A percentile compares a stretch with the other conserved stretches of the same genome.
Conservation (phyloP, 2,329 filamentous ascomycete genomes). For the Calonectria hongkongensis region DNA sequence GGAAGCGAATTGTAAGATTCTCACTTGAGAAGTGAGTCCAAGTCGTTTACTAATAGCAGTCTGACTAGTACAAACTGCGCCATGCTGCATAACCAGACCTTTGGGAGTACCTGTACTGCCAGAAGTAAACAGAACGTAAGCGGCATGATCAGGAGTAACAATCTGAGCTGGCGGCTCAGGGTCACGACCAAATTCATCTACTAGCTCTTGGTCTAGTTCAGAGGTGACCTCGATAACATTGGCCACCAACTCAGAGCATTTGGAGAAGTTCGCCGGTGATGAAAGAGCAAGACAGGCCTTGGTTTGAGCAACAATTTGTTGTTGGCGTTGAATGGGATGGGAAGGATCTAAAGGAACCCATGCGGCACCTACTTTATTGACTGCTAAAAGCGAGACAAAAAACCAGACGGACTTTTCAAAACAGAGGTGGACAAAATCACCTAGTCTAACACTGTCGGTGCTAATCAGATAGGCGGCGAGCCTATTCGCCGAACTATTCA, state of each 20-base stretch:
- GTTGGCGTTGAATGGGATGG: slow-evolving; percentile 8
- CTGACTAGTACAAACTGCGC: slow-evolving; percentile 34
- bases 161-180: neutral
- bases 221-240: slow-evolving; percentile 9
- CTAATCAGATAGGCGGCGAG: slow-evolving; percentile 14
- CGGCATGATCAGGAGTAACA: slow-evolving; percentile 9
- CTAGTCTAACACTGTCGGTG: neutral
- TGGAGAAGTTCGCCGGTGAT: neutral
- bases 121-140: slow-evolving; percentile 50
- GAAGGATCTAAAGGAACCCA: slow-evolving; percentile 12
- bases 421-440: slow-evolving; percentile 10
- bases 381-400: slow-evolving; percentile 18
- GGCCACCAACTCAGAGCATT: neutral
- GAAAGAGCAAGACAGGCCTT: slow-evolving; percentile 7
- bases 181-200: neutral
- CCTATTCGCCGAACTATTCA: slow-evolving; percentile 18
- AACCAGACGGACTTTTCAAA: slow-evolving; percentile 19
- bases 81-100: slow-evolving; percentile 49
- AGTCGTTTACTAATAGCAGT: slow-evolving; percentile 41
- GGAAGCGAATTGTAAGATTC: slow-evolving; percentile 49
- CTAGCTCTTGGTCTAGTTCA: neutral
- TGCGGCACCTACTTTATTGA: slow-evolving; percentile 9
- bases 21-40: slow-evolving; percentile 14
- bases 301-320: slow-evolving; percentile 6
- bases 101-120: slow-evolving; percentile 52